Evolutionary conservation across 2,329 filamentous ascomycete species (phyloP).

Genomic region (Penicillium sp.): DNA sequence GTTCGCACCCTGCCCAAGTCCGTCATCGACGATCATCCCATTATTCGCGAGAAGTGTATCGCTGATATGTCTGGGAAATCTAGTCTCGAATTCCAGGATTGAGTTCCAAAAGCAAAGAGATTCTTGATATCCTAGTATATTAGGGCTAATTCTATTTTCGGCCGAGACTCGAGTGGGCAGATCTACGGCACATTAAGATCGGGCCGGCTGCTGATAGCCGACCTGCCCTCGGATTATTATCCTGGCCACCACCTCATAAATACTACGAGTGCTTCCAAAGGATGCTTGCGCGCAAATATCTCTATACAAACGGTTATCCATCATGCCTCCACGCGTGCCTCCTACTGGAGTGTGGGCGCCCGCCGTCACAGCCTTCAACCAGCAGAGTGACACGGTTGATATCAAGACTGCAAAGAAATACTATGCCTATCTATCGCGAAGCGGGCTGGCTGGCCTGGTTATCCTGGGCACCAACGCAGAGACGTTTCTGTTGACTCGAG

Average conservation of each 20-base stretch:
- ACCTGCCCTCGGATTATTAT: too few relatives aligned
- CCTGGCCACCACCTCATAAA: too few relatives aligned
- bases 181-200: too few relatives aligned
- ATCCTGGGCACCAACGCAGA: conserved; percentile 56
- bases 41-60: not conserved
- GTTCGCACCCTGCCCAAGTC: not conserved
- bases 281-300: too few relatives aligned
- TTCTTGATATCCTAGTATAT: too few relatives aligned
- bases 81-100: too few relatives aligned
- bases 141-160: too few relatives aligned
- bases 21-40: not conserved
- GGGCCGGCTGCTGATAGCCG: too few relatives aligned
- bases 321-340: conserved; percentile 22
- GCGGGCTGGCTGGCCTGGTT: conserved; percentile 51
- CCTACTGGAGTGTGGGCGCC: conserved; percentile 48
- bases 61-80: not conserved
- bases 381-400: conserved; percentile 47
- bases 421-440: conserved; percentile 49
- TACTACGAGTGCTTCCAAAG: too few relatives aligned
- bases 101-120: too few relatives aligned
- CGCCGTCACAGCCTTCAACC: conserved; percentile 54
- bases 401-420: conserved; percentile 48
- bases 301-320: too few relatives aligned
- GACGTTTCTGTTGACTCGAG: conserved; percentile 55
- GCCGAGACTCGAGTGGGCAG: too few relatives aligned